These are phyloP conservation scores for Penicillium sp. DNA, from an alignment of 2,329 filamentous ascomycete genomes.

Conservation along the genomic window DNA sequence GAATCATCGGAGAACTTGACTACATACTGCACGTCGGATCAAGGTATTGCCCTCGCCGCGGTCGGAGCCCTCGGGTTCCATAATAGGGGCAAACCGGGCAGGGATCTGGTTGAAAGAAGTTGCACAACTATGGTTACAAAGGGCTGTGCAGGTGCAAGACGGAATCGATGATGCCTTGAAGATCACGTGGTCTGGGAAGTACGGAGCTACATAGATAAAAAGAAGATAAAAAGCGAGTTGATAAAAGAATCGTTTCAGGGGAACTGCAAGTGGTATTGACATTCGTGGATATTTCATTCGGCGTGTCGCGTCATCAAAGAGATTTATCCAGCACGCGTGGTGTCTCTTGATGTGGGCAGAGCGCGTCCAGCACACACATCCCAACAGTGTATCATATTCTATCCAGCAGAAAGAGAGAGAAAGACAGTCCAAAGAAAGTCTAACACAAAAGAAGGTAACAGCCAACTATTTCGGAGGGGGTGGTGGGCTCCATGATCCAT, in stretches of 20 bases:
- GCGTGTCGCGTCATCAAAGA: constrained; percentile 8
- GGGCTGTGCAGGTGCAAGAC: neutral
- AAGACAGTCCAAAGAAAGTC: neutral
- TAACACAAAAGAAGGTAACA: neutral
- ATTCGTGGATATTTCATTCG: constrained; percentile 12
- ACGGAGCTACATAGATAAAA: neutral
- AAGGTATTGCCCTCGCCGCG: constrained; percentile 14
- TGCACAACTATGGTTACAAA: neutral
- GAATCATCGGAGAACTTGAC: constrained; percentile 4
- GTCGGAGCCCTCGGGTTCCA: constrained; percentile 32
- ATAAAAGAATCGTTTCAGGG: no score
- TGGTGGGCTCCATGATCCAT: constrained; percentile 35
- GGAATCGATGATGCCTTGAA: constrained; percentile 1
- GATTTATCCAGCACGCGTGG: neutral
- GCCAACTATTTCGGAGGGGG: constrained; percentile 23
- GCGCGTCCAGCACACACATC: constrained; percentile 19
- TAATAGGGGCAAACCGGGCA: constrained; percentile 4
- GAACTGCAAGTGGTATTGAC: neutral
- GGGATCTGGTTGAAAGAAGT: neutral
- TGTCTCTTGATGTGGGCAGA: constrained; percentile 9
- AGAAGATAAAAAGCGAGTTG: no score
- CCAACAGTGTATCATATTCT: constrained; percentile 12
- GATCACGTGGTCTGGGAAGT: constrained; percentile 1
- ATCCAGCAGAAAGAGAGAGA: constrained; percentile 4
- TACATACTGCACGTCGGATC: constrained; percentile 31